A percentile compares a stretch with the other conserved stretches of the same genome.
Conservation (phyloP, 2,329 filamentous ascomycete genomes). For the Emericellopsis cladophorae region DNA sequence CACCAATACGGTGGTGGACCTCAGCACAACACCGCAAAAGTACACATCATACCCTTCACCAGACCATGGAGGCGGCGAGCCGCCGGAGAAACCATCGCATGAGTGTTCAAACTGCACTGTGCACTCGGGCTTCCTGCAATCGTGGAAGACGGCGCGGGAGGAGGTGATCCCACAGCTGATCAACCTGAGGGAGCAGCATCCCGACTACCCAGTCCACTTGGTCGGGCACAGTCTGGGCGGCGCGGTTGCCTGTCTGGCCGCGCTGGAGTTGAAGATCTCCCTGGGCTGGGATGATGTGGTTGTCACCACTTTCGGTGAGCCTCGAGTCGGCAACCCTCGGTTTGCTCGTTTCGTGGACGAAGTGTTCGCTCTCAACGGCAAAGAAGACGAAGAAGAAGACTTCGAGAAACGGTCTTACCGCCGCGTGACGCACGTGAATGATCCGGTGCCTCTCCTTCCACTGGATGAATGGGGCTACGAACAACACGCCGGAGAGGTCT, state of each 20-base stretch:
- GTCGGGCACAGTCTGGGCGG: constrained; percentile 89
- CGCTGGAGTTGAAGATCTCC: constrained; percentile 60
- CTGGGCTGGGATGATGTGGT: constrained; percentile 62
- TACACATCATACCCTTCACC: constrained; percentile 75
- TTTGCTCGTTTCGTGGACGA: constrained; percentile 42
- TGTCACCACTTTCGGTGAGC: constrained; percentile 90
- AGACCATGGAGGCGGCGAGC: constrained; percentile 22
- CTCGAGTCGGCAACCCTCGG: constrained; percentile 47
- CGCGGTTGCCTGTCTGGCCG: constrained; percentile 79
- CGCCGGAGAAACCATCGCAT: constrained; percentile 24
- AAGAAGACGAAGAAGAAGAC: constrained; percentile 8
- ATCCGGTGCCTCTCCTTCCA: constrained; percentile 82
- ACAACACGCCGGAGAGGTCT: constrained; percentile 79
- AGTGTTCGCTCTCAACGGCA: constrained; percentile 29
- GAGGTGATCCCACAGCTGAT: constrained; percentile 57
- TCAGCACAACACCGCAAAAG: constrained; percentile 78
- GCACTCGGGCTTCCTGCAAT: constrained; percentile 77
- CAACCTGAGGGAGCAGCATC: constrained; percentile 45
- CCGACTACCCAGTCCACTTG: constrained; percentile 61
- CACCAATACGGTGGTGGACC: constrained; percentile 78
- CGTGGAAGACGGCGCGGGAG: constrained; percentile 66
- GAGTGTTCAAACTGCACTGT: constrained; percentile 82
- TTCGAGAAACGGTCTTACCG: constrained; percentile 40
- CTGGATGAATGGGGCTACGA: constrained; percentile 78
- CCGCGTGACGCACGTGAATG: constrained; percentile 72